Conservation (phyloP, 352 stramenopile species). For the Phytopythium ostracodes region DNA sequence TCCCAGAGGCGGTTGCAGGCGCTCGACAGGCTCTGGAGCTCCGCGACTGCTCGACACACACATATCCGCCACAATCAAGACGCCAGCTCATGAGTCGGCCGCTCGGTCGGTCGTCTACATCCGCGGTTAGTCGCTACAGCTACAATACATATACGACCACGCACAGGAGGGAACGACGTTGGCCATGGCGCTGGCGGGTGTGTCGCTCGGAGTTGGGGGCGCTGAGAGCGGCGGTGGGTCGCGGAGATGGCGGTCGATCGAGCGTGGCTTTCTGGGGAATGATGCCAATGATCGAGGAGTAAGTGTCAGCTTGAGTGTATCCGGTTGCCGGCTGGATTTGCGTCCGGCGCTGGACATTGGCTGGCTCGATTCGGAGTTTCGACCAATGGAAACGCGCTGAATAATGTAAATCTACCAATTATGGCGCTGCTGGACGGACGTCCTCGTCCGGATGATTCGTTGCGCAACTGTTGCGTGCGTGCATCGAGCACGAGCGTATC, state of each 20-base stretch:
- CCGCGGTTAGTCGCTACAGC: no score
- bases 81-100: no score
- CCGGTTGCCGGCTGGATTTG: constrained; percentile 3
- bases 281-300: no score
- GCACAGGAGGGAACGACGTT: constrained; percentile 45
- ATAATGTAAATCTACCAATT: not conserved
- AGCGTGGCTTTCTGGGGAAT: not conserved
- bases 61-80: no score
- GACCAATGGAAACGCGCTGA: not conserved
- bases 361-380: not conserved
- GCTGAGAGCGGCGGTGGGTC: not conserved
- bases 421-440: not conserved
- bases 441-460: not conserved
- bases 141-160: constrained; percentile 6
- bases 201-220: not conserved
- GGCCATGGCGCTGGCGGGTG: constrained; percentile 21
- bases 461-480: not conserved
- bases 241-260: not conserved
- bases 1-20: constrained; percentile 91
- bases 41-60: constrained; percentile 14
- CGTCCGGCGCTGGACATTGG: constrained; percentile 1
- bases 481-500: not conserved
- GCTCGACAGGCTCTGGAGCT: constrained; percentile 61
- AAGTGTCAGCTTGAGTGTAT: no score
- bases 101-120: not conserved